Percentiles rank a stretch among this genome's conserved stretches.
Evolutionary conservation across 1,284 basidiomycete species (phyloP).

Genomic region (Irpex rosettiformis): DNA sequence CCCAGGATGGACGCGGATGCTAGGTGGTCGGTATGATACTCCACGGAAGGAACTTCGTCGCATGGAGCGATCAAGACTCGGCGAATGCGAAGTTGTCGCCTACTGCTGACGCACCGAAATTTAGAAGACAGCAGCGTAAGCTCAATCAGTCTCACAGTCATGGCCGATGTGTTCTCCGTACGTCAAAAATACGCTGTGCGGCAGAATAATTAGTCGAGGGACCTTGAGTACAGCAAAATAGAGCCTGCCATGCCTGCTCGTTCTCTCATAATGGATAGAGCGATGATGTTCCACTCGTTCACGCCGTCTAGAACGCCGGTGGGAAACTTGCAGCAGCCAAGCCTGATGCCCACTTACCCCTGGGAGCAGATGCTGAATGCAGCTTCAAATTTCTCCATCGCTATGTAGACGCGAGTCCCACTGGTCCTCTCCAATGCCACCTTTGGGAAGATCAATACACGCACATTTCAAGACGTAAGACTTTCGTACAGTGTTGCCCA

Average conservation of each 20-base stretch:
- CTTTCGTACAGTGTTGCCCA: not conserved
- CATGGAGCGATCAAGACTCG: not conserved
- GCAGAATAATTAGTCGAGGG: not conserved
- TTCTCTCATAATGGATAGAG: too few species aligned
- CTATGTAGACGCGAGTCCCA: not conserved
- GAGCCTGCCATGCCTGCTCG: too few species aligned
- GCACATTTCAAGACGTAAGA: not conserved
- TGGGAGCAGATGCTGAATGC: not conserved
- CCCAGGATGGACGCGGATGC: not conserved
- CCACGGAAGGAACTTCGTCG: not conserved
- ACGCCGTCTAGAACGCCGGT: not conserved
- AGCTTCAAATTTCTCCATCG: not conserved
- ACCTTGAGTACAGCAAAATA: too few species aligned
- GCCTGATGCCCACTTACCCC: not conserved
- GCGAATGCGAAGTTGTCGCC: not conserved
- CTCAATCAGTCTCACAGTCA: not conserved
- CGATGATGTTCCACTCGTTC: too few species aligned
- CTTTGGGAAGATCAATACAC: not conserved
- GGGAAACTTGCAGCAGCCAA: not conserved
- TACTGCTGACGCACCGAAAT: not conserved
- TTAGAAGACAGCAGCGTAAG: not conserved
- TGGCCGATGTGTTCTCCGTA: not conserved
- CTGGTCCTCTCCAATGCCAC: not conserved
- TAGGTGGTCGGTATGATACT: not conserved
- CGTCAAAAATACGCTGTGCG: not conserved